Base-by-base conservation (phyloP, 2,329 filamentous ascomycete species). In the Beauveria sp. region DNA sequence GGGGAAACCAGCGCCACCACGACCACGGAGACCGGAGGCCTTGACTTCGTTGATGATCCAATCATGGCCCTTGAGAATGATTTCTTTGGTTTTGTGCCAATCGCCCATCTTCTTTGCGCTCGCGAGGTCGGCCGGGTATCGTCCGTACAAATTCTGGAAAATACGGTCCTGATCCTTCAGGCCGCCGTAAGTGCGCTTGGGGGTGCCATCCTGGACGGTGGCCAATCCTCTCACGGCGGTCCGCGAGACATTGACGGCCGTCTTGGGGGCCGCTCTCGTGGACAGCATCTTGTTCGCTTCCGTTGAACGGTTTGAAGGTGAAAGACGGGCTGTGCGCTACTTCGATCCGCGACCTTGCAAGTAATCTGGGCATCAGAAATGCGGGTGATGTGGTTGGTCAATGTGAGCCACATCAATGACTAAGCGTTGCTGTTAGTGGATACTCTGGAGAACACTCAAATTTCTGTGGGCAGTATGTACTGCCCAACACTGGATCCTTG, bases 31-130 rank as follows among this genome's bases (percentile, higher is more conserved):
- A 71, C 95, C 95, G 14, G 95, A 99, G 31, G 93, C 87, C 84
- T 99, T 99, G 79, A 99, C 86, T 79, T 99, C 95, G 68, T 89
- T 88, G 72, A 99, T 98, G 76, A 99, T 96, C 90, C 95, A 99
- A 71, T 99, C 93, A 78, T 99, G 91, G 62, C 95, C 95, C 83
- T 99, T 99, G 69, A 91, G 79, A 63, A 99, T 77, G 63, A 99
- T 99, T 76, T 99, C 95, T 84, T 99, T 99, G 61, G 95, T 99
- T 84, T 96, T 96, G 82, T 99, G 87, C 95, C 95, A 99, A 77
- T 98, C 95, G 69, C 95, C 95, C 83, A 96, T 96, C 80, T 96
- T 96, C 88, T 91, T 93, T 60, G 95, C 93, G 73, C 87, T 91
- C 82, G 95, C 93, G 69, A 99, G 80, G 76, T 97, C 93, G 65